Evolutionary conservation across 371 early-diverging fungal genomes (phyloP).

Genomic region (Mortierella sp.): DNA sequence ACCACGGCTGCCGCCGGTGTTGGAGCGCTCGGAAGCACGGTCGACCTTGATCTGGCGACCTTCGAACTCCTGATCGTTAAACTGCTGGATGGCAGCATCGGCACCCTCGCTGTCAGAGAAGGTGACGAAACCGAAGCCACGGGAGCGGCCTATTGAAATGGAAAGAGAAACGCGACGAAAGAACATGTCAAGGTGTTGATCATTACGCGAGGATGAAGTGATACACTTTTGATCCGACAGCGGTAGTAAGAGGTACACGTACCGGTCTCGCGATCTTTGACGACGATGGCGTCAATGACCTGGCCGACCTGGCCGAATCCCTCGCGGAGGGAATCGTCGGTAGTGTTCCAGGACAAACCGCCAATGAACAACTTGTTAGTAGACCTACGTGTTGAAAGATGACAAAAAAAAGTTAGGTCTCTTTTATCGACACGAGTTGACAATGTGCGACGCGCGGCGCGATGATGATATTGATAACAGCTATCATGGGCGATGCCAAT

Average conservation of each 20-base stretch:
- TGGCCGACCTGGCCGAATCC: conserved; percentile 63
- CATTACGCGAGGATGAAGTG: background rate
- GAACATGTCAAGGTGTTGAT: background rate
- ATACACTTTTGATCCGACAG: background rate
- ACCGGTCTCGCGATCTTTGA: conserved; percentile 68
- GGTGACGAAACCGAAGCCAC: conserved; percentile 88
- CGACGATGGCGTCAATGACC: conserved; percentile 60
- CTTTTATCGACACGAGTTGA: background rate
- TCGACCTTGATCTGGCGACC: conserved; percentile 76
- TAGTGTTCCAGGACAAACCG: conserved; percentile 74
- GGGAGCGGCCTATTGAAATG: conserved; percentile 68
- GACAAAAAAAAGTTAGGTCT: background rate
- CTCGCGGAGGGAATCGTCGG: conserved; percentile 64
- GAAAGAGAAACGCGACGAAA: background rate
- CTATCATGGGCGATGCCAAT: background rate
- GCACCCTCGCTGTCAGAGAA: conserved; percentile 66
- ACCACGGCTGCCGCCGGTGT: conserved; percentile 38
- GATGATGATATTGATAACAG: background rate
- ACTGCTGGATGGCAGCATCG: conserved; percentile 66
- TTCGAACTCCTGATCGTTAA: conserved; percentile 74
- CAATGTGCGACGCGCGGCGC: background rate
- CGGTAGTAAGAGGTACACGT: background rate
- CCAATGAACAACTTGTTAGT: conserved; percentile 75
- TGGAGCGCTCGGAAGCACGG: conserved; percentile 53
- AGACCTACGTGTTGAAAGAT: conserved; percentile 1